Evolutionary conservation across 192 early-diverging fungal species (phyloP), one percentile per base, ranked within the genome.

Genomic region (Lobosporangium transversale): DNA sequence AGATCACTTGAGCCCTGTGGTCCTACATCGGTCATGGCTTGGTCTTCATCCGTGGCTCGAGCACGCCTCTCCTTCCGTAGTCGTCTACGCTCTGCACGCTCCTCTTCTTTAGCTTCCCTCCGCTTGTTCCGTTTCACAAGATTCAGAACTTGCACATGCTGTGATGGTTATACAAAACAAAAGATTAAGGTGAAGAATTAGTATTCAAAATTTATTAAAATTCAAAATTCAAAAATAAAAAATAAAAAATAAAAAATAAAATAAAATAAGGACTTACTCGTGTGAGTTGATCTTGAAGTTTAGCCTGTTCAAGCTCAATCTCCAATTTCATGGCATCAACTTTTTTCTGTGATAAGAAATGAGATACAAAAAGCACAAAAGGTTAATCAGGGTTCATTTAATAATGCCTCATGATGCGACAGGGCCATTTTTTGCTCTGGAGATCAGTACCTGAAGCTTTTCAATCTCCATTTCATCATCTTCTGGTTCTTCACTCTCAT

Each of bases 381-480:
- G n/a, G n/a, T n/a, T n/a, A n/a, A n/a, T n/a, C n/a, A n/a, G n/a
- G n/a, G n/a, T n/a, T n/a, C 8, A 18, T 7, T 32, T 30, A 44
- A 51, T 2, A 24, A 27, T 23, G 7, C 2, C 37, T 37, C 7
- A 54, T 54, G 1, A 20, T 18, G 31, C 32, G 20, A 9, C 30
- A 2, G 20, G 24, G 24, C 35, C 53, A 18, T 54, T 35, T 35
- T 31, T 9, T 20, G 53, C 32, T 57, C 2, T 5, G 42, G 33
- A 44, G 17, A 40, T 23, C 8, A 5, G 15, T 74, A 75, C 70
- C 63, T 75, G 54, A 4, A 75, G 31, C 17, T 67, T 52, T 47
- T 76, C 73, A 51, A 67, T 67, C 3, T 66, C 73, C 63, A 67
- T 76, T 4, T 67, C 73, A 20, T 76, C 73, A 24, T 66, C 73